Evolutionary conservation across 2,329 filamentous ascomycete genomes (phyloP), one percentile per base, ranked within the genome.

Genomic region (Fulvia fulva): DNA sequence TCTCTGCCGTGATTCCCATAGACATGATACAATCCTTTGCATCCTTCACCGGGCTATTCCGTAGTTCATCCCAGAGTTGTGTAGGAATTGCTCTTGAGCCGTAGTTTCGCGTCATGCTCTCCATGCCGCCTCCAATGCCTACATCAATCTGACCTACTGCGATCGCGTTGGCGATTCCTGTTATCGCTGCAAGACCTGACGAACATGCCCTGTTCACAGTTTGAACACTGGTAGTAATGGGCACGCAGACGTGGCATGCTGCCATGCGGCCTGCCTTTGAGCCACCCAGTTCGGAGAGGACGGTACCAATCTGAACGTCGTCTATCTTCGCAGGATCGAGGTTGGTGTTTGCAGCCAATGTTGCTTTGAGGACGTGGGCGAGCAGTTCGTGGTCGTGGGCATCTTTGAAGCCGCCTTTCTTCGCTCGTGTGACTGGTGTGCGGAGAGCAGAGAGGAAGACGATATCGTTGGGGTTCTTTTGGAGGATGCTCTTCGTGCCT

Each of bases 31-130:
- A 96, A 72, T 96, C 92, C 44, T 83, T 78, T 3, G 89, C 89
- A 63, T 95, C 87, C 68, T 87, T 81, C 9, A 83, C 81, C 1
- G 77, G 75, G 3, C 82, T 86, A 1, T 87, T 82, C 67, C 79
- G 83, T 60, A 96, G 77, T 53, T 83, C 86, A 0, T 88, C 86
- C 90, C 91, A 96, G 11, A 91, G 75, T 63, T 91, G 84, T 0
- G 86, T 87, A 0, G 92, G 92, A 45, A 97, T 94, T n/a, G 92
- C 92, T 57, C 86, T 80, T 25, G 80, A 85, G 53, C 87, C 91
- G 75, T 97, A 97, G 76, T 96, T 96, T 64, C 88, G 79, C 63
- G 90, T 96, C 92, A 97, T 97, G 77, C 88, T 93, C 82, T 97
- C 92, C 89, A 95, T 96, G 28, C 92, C 92, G 1, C 89, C 92